Conservation (phyloP, 2,329 filamentous ascomycete species). For the Penicillium sp. region DNA sequence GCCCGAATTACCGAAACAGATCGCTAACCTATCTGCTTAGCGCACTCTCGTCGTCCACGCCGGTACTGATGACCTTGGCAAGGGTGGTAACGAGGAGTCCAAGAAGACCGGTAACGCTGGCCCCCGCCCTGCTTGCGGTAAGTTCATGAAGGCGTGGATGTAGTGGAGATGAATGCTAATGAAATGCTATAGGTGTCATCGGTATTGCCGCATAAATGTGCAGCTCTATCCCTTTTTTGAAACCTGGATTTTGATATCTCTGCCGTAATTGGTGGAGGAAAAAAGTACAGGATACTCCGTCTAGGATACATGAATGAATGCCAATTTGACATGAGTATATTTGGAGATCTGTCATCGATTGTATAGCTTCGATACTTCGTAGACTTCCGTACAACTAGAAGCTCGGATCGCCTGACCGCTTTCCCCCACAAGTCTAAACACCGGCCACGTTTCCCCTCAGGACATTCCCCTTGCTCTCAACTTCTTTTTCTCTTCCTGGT, state of each 20-base stretch:
- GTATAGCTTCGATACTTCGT: background rate
- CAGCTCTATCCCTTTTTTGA: conserved; percentile 8
- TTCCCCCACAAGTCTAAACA: conserved; percentile 25
- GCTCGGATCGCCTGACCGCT: conserved; percentile 20
- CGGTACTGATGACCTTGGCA: conserved; percentile 93
- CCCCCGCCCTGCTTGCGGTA: conserved; percentile 85
- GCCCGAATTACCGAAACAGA: background rate
- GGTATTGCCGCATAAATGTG: conserved; percentile 65
- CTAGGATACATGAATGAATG: conserved; percentile 19
- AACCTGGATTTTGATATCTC: conserved; percentile 13
- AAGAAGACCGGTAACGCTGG: conserved; percentile 98
- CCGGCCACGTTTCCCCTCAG: conserved; percentile 27
- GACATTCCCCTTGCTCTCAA: conserved; percentile 12
- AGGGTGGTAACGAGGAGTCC: conserved; percentile 83
- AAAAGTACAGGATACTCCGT: conserved; percentile 19
- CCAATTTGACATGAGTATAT: conserved; percentile 6
- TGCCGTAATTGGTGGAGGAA: conserved; percentile 12
- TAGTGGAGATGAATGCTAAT: conserved; percentile 9
- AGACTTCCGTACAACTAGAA: conserved; percentile 1
- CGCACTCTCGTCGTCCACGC: conserved; percentile 90
- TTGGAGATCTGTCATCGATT: background rate
- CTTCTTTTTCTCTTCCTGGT: conserved; percentile 9
- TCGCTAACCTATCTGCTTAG: conserved; percentile 38
- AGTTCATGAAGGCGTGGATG: conserved; percentile 24
- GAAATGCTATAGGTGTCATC: conserved; percentile 59